Conservation (phyloP, 2,329 filamentous ascomycete genomes). For the Clarireedia homoeocarpa region DNA sequence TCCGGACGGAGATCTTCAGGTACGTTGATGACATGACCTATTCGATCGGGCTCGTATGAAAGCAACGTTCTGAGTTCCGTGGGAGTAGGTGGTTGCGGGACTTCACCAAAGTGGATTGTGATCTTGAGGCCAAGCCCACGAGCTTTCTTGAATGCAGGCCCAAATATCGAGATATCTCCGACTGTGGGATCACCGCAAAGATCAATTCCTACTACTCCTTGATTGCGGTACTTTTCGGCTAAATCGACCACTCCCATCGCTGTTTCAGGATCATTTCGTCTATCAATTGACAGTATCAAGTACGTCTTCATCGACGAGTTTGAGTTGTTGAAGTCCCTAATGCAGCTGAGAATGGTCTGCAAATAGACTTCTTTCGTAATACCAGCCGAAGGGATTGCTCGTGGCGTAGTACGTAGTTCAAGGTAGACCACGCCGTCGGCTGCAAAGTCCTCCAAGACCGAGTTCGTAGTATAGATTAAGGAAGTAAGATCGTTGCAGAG, state of each 20-base stretch:
- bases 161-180: conserved; percentile 53
- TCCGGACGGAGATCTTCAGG: conserved; percentile 42
- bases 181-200: conserved; percentile 68
- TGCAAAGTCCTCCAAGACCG: conserved; percentile 59
- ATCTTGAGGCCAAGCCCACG: conserved; percentile 48
- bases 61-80: conserved; percentile 58
- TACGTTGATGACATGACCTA: conserved; percentile 76
- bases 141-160: conserved; percentile 50
- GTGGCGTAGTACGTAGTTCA: conserved; percentile 73
- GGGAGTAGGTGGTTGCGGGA: conserved; percentile 45
- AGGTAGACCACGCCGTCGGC: conserved; percentile 68
- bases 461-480: conserved; percentile 52
- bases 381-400: conserved; percentile 44
- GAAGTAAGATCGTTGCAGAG: conserved; percentile 57
- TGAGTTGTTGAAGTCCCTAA: conserved; percentile 39
- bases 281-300: conserved; percentile 69
- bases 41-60: conserved; percentile 54
- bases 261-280: conserved; percentile 48
- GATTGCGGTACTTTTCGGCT: conserved; percentile 44
- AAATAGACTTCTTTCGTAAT: conserved; percentile 57
- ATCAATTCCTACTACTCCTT: conserved; percentile 65
- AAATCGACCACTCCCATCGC: conserved; percentile 58
- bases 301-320: conserved; percentile 44
- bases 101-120: conserved; percentile 75
- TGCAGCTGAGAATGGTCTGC: conserved; percentile 54